These are phyloP conservation scores for Nemania abortiva DNA, from an alignment of 2,329 filamentous ascomycete genomes.

Conservation along the genomic window DNA sequence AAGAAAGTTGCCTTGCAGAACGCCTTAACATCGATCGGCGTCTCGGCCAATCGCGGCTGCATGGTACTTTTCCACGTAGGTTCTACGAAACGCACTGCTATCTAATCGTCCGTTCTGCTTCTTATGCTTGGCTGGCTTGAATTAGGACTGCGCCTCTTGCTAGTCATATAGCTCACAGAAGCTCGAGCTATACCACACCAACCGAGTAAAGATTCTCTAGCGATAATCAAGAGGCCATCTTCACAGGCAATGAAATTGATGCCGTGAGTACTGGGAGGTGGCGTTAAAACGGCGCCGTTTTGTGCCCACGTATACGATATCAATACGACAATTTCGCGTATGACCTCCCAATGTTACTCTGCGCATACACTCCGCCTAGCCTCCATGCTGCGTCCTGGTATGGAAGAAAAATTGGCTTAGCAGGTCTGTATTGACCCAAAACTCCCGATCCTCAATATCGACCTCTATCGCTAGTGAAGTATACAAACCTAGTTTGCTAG, in stretches of 20 bases:
- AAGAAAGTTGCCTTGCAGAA: constrained; percentile 20
- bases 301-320: constrained; percentile 20
- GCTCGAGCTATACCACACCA: neutral
- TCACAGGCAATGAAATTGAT: neutral
- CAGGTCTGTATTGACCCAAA: neutral
- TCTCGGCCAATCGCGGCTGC: constrained; percentile 10
- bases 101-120: neutral
- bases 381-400: neutral
- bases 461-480: neutral
- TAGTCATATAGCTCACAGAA: neutral
- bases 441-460: neutral
- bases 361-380: constrained; percentile 4
- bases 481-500: neutral
- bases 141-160: neutral
- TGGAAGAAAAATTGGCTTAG: neutral
- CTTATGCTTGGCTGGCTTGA: neutral
- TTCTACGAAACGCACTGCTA: neutral
- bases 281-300: too few relatives aligned
- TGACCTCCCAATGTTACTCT: constrained; percentile 2
- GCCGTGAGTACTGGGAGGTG: too few relatives aligned
- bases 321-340: constrained; percentile 14
- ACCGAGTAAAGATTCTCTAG: neutral
- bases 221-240: neutral
- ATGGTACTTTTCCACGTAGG: neutral
- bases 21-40: constrained; percentile 18